Base-by-base conservation (phyloP, 768 basidiomycete genomes). In the Russula compacta region DNA sequence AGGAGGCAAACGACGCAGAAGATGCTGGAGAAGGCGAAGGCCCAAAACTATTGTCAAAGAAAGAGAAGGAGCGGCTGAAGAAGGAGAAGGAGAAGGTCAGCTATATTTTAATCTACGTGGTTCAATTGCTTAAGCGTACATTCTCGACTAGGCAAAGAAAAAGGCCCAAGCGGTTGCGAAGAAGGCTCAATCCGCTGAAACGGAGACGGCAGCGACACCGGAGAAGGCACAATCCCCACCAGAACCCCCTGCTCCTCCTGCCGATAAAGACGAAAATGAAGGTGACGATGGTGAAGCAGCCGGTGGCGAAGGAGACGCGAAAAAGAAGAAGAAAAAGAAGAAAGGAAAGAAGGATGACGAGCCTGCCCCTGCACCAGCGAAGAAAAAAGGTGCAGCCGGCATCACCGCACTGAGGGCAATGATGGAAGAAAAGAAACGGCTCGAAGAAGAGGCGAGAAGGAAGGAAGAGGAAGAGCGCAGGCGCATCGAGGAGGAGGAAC, bases 11-110 rank as follows among this genome's bases (percentile, higher is more conserved):
- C 39, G 71, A 72, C 12, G 79, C 77, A 21, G 81, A 75, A 24
- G 83, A 79, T 7, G 84, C 70, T 1, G 79, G 65, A 5, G 77
- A 80, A 35, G 84, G 79, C 53, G 74, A 73, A 52, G 89, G 82
- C 14, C 76, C 77, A 4, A 85, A 87, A 73, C 71, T 95, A 36
- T 73, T 97, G 39, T 86, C 87, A 17, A 98, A 98, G 77, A 97
- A 95, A 72, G 92, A 98, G 79, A 98, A 98, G 76, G 95, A 98
- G 72, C 86, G 86, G 71, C 77, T 95, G 63, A 98, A 98, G 83
- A 98, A 98, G 76, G 95, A 98, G 74, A 83, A 85, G 54, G 94
- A 97, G 77, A 97, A 97, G 87, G 93, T 87, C 39, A 51, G 58
- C 50, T 5, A 12, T 3, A 43, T 43, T 53, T 29, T 4, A 1